phyloP scores from a whole-genome alignment of 2,329 filamentous ascomycete genomes.

The Ceratocystis eucalypticola region DNA sequence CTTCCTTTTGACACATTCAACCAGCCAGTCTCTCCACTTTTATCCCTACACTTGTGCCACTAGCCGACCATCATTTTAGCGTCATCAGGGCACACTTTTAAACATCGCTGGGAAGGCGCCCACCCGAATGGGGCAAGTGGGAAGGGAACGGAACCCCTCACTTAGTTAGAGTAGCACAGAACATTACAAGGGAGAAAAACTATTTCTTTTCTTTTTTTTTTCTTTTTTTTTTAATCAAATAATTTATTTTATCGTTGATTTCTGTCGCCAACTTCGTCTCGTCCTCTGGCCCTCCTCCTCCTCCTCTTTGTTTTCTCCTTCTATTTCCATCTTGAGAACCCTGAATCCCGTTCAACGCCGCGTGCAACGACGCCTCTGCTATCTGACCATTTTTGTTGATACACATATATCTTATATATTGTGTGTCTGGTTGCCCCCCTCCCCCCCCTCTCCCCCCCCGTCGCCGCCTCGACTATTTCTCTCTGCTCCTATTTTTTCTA shows the following conservation, averaged over 20 bases:
- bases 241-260: neutral
- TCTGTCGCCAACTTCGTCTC: neutral
- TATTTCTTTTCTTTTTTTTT: neutral
- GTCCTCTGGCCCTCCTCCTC: neutral
- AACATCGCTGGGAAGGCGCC: neutral
- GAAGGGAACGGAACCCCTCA: neutral
- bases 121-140: too few species aligned
- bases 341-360: neutral
- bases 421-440: neutral
- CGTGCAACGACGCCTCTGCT: conserved; percentile 6
- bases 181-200: neutral
- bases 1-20: neutral
- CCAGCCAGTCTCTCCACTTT: neutral
- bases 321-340: neutral
- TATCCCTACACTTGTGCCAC: neutral
- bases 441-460: neutral
- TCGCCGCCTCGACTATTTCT: conserved; percentile 4
- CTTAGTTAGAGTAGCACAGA: neutral
- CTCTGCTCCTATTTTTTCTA: conserved; percentile 10
- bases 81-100: neutral
- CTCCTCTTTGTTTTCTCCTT: neutral
- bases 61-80: neutral
- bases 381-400: conserved; percentile 5
- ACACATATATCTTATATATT: neutral
- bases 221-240: neutral